A percentile compares a stretch with the other conserved stretches of the same genome.
These are phyloP conservation scores for Leccinum sublutescens DNA, from an alignment of 768 basidiomycete genomes.

Conservation along the genomic window DNA sequence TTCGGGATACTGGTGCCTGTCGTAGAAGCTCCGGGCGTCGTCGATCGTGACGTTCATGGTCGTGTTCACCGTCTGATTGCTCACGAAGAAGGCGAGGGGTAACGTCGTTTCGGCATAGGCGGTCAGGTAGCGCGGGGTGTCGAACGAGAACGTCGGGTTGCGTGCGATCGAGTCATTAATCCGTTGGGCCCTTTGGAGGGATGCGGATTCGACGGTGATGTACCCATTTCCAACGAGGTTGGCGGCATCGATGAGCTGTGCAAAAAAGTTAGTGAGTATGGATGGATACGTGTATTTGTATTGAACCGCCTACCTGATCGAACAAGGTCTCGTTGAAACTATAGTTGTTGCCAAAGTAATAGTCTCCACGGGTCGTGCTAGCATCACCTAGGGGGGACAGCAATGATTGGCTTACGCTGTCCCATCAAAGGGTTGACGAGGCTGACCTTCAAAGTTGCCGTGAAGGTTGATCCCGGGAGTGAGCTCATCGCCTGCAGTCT, in stretches of 20 bases:
- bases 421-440: background rate
- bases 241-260: constrained; percentile 17
- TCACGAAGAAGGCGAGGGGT: constrained; percentile 26
- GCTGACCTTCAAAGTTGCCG: constrained; percentile 25
- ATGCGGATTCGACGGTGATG: constrained; percentile 22
- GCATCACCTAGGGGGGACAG: constrained; percentile 15
- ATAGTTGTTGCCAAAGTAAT: constrained; percentile 25
- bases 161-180: constrained; percentile 28
- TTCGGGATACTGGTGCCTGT: background rate
- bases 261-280: background rate
- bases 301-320: constrained; percentile 12
- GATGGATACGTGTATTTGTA: too few relatives aligned
- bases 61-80: constrained; percentile 20
- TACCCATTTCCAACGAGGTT: constrained; percentile 18
- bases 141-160: constrained; percentile 24
- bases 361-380: constrained; percentile 26
- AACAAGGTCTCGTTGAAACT: constrained; percentile 26
- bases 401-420: background rate
- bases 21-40: too few relatives aligned
- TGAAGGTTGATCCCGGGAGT: constrained; percentile 24
- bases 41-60: constrained; percentile 16
- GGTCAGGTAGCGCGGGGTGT: constrained; percentile 18
- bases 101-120: constrained; percentile 24
- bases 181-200: constrained; percentile 18
- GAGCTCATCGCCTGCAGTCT: constrained; percentile 10